Conservation (phyloP, 176 grass and related monocot genomes). For the Aegilops tauschii region DNA sequence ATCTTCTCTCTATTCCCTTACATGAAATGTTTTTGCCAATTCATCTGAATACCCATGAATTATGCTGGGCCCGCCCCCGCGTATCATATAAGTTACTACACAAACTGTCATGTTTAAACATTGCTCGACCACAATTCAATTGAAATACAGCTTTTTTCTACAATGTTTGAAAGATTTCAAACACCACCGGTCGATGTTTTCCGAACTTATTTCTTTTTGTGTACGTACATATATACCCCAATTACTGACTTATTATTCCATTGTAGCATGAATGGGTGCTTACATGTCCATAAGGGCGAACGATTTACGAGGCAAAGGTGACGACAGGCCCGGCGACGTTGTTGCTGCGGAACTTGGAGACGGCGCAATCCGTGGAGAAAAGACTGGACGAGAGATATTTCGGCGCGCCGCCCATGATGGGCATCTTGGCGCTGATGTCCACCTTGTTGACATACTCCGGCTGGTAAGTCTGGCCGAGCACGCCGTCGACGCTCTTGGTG, state of each 20-base stretch:
- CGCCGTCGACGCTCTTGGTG: constrained; percentile 33
- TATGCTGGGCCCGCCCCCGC: neutral
- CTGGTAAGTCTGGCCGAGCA: constrained; percentile 48
- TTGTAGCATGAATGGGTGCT: neutral
- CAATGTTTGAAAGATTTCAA: neutral
- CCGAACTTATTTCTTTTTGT: constrained; percentile 2
- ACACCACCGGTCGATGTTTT: neutral
- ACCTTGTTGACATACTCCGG: constrained; percentile 28
- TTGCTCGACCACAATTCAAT: neutral
- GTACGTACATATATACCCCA: neutral
- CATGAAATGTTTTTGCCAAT: neutral
- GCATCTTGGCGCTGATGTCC: constrained; percentile 37
- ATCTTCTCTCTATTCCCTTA: neutral
- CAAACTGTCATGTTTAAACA: no score
- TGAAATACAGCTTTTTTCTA: neutral
- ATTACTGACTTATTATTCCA: neutral
- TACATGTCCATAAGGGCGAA: neutral
- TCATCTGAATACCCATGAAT: neutral
- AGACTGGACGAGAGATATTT: constrained; percentile 23
- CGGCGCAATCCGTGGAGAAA: constrained; percentile 31
- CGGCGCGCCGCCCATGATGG: constrained; percentile 34
- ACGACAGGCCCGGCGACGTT: neutral
- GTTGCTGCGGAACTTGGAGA: neutral
- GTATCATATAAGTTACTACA: neutral
- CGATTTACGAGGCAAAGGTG: constrained; percentile 9